A percentile compares a stretch with the other conserved stretches of the same genome.
Evolutionary conservation across 441 rosid species (phyloP).

Genomic region (Pelargonium myrrhifolium): DNA sequence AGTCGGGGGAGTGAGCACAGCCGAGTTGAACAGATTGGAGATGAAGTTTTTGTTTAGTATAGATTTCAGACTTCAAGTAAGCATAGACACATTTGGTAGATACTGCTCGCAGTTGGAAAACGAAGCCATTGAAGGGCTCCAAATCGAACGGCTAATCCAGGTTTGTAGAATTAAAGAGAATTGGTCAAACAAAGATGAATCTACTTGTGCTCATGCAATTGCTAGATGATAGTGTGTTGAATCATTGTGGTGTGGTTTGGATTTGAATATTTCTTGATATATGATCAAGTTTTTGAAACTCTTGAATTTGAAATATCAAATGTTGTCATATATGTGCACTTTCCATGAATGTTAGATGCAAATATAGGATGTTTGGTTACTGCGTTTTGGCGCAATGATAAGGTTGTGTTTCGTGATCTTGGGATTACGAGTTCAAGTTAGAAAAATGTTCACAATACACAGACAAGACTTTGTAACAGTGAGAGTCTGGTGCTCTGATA

Average conservation of each 20-base stretch:
- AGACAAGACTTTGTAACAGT: too few relatives aligned
- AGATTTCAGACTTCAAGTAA: conserved; percentile 75
- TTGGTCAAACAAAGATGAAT: conserved; percentile 50
- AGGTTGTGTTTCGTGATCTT: too few relatives aligned
- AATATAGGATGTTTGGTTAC: not conserved
- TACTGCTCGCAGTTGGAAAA: conserved; percentile 60
- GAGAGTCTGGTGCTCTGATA: too few relatives aligned
- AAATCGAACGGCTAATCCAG: conserved; percentile 44
- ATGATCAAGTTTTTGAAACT: not conserved
- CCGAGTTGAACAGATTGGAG: conserved; percentile 75
- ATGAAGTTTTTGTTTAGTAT: conserved; percentile 64
- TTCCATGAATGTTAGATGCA: not conserved
- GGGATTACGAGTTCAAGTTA: too few relatives aligned
- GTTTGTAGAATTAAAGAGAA: conserved; percentile 45
- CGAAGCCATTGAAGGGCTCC: conserved; percentile 36
- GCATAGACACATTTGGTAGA: conserved; percentile 43
- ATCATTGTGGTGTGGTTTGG: not conserved
- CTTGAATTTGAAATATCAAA: not conserved
- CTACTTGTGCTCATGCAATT: conserved; percentile 39
- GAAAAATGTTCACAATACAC: too few relatives aligned
- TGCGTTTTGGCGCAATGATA: too few relatives aligned
- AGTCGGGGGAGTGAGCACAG: conserved; percentile 82
- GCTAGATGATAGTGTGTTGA: conserved; percentile 30
- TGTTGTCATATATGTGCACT: not conserved
- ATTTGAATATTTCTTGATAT: not conserved